Base-by-base conservation (phyloP, 192 early-diverging fungal genomes). In the Cetraspora pellucida region DNA sequence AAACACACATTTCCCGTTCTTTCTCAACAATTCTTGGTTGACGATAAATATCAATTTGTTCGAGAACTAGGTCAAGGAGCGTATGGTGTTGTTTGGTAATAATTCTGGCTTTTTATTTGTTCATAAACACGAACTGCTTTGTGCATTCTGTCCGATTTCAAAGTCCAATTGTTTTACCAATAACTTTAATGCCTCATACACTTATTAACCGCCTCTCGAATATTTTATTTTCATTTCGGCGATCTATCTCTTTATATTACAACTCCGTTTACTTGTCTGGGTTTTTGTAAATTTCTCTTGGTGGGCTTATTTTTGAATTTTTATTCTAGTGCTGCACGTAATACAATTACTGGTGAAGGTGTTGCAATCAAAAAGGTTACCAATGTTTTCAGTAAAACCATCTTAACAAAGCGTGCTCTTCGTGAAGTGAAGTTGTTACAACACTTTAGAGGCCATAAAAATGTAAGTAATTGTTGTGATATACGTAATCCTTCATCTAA, bases 371-470 rank as follows among this genome's bases (percentile, higher is more conserved):
- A 97, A 80, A 93, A 94, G 79, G 91, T 95, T 16, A 89, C 90
- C 30, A 90, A 90, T 64, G 89, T 94, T 59, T 95, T 94, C 79
- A 93, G 94, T 71, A 91, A 93, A 82, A 89, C 91, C 47, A 93
- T 97, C 61, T 86, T 95, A 31, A 93, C 95, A 14, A 96, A 96
- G 83, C 87, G 96, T 63, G 93, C 92, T 46, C 79, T 98, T 59
- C 89, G 96, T 43, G 96, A 98, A 84, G 89, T 98, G 77, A 98
- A 98, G 81, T 84, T 98, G 13, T 87, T 98, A 78, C 86, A 91
- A 60, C 95, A 98, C 78, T 93, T 98, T 65, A 95, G 92, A 78
- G 95, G 95, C 45, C 94, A 98, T 78, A 93, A 95, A 71, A 97
- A 97, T 81, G 91, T 93, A 81, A 74, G 78, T 57, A 44, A 23